A percentile compares a stretch with the other conserved stretches of the same genome.
Evolutionary conservation across 2,329 filamentous ascomycete genomes (phyloP).

Genomic region (Pseudocercospora ulei): DNA sequence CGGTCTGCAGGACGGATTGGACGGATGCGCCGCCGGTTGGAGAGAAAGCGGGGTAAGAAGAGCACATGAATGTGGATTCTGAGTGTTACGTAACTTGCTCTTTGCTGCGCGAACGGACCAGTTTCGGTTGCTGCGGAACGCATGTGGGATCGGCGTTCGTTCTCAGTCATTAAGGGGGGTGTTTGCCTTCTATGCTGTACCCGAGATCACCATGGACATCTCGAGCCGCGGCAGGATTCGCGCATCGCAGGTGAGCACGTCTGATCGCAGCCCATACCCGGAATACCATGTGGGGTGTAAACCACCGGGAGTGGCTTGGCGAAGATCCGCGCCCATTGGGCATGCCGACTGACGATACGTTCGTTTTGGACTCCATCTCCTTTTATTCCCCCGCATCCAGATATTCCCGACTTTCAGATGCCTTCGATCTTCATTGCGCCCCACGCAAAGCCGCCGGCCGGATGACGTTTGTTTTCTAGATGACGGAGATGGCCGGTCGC

Average conservation of each 20-base stretch:
- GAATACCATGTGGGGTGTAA: too few species aligned
- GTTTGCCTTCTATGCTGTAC: constrained; percentile 20
- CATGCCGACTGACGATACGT: too few species aligned
- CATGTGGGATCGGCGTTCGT: constrained; percentile 33
- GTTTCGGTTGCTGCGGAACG: constrained; percentile 45
- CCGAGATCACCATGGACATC: not conserved
- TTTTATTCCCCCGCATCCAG: not conserved
- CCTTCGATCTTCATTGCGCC: not conserved
- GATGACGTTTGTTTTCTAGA: not conserved
- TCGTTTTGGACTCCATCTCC: too few species aligned
- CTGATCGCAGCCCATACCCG: too few species aligned
- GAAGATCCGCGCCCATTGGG: too few species aligned
- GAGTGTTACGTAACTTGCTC: constrained; percentile 46
- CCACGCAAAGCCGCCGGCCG: too few species aligned
- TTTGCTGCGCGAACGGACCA: constrained; percentile 30
- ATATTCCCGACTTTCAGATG: not conserved
- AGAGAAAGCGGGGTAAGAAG: constrained; percentile 47
- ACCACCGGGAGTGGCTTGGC: too few species aligned
- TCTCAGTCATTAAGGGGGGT: constrained; percentile 37
- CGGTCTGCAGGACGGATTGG: constrained; percentile 47
- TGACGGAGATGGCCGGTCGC: constrained; percentile 1
- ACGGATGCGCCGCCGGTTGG: constrained; percentile 46
- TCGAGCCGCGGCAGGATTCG: not conserved
- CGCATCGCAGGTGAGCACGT: not conserved
- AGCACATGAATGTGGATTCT: constrained; percentile 46